Base-by-base conservation (phyloP, 192 early-diverging fungal species). In the Rhizoclosmatium sp. region DNA sequence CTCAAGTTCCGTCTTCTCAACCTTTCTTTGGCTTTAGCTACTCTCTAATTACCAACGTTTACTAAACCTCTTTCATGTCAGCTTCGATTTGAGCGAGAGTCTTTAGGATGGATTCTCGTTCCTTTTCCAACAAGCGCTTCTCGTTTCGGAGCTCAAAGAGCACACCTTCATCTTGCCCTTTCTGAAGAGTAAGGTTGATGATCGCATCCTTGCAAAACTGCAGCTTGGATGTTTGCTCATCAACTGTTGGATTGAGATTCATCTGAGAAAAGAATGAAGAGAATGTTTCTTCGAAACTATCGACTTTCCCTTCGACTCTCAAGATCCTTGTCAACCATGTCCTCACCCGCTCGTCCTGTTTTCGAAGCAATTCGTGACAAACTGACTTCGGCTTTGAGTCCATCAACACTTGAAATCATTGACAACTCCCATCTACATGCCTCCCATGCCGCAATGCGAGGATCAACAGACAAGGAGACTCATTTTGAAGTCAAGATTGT, bases 341-440 rank as follows among this genome's bases (percentile, higher is more conserved):
- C 64, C 7, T 31, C 73, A 9, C 31, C 31, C 31, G 19, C 10
- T n/a, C 61, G 65, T 12, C 75, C 75, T 7, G 23, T 76, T 12
- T 47, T 31, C 23, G 68, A 69, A n/a, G 69, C 78, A 12, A 80
- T 80, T 47, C 21, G 14, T 4, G 3, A 48, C 2, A 80, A 85
- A 47, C 73, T 89, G 7, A 77, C 84, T 9, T 82, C 86, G 19
- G 81, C 85, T 4, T 80, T 93, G 40, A 69, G 76, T 21, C 95
- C 95, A 2, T 80, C 77, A 3, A 72, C 79, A 7, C 83, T 96
- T 46, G 85, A 92, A 48, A 91, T 94, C 56, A 86, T 88, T 42
- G 94, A 96, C 80, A 93, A 96, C 72, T 93, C 91, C 9, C 89
- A 92, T 49, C 83, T 89, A 75, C 95, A 96, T 80, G 85, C 93